A percentile compares a stretch with the other conserved stretches of the same genome.
Conservation (phyloP, 495 filamentous ascomycete genomes). For the Xylaria venustula region DNA sequence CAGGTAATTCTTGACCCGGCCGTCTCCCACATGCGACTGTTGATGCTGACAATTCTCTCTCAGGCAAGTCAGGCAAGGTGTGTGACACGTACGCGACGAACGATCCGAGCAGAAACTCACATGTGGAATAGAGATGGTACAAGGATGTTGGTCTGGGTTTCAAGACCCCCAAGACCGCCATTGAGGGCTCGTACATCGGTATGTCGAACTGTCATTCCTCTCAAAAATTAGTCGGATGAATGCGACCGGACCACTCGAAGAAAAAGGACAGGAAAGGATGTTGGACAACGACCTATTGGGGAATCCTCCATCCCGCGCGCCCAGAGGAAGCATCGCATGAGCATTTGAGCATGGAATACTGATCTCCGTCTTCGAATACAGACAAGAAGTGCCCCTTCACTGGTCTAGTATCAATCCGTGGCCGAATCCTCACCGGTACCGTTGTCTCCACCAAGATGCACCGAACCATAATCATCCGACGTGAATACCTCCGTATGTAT, state of each 20-base stretch:
- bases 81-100: slow-evolving; percentile 28
- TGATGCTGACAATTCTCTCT: not conserved
- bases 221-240: not conserved
- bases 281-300: too few species aligned
- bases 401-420: slow-evolving; percentile 95
- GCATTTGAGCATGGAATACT: slow-evolving; percentile 4
- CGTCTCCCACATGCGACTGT: not conserved
- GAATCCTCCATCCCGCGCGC: not conserved
- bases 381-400: slow-evolving; percentile 99
- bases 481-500: slow-evolving; percentile 76
- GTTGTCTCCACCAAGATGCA: slow-evolving; percentile 99
- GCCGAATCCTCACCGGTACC: slow-evolving; percentile 98
- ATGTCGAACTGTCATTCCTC: slow-evolving; percentile 47
- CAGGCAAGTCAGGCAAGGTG: slow-evolving; percentile 61
- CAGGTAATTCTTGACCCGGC: slow-evolving; percentile 18
- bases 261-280: too few species aligned
- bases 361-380: slow-evolving; percentile 38
- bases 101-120: slow-evolving; percentile 6
- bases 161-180: slow-evolving; percentile 94
- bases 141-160: slow-evolving; percentile 99
- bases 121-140: slow-evolving; percentile 86
- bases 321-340: not conserved
- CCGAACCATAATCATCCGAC: slow-evolving; percentile 97
- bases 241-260: too few species aligned
- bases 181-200: slow-evolving; percentile 99